Evolutionary conservation across 208 protist species (phyloP).

Genomic region (Trypanosoma scelopori): DNA sequence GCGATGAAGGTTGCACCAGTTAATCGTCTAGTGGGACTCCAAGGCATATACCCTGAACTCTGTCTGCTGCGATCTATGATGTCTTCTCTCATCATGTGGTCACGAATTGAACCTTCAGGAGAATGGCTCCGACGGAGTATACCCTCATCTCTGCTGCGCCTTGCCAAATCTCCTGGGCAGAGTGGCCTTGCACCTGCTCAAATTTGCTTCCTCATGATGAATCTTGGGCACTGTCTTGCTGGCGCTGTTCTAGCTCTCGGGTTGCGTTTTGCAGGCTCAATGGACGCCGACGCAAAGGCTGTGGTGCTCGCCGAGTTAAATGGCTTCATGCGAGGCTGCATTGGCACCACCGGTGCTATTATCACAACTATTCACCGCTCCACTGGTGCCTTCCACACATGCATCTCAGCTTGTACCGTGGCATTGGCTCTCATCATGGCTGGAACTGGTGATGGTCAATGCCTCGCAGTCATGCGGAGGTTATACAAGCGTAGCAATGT

Average conservation of each 20-base stretch:
- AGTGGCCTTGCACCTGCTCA: slow-evolving; percentile 51
- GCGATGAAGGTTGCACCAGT: slow-evolving; percentile 50
- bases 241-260: slow-evolving; percentile 71
- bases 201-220: slow-evolving; percentile 76
- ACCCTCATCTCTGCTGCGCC: slow-evolving; percentile 43
- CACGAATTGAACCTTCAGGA: slow-evolving; percentile 42
- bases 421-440: slow-evolving; percentile 89
- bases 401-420: slow-evolving; percentile 65
- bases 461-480: slow-evolving; percentile 68
- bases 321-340: slow-evolving; percentile 59
- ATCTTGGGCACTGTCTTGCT: slow-evolving; percentile 73
- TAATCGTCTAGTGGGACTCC: slow-evolving; percentile 51
- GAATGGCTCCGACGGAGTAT: slow-evolving; percentile 54
- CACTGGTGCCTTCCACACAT: slow-evolving; percentile 73
- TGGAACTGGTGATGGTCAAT: slow-evolving; percentile 88
- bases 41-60: slow-evolving; percentile 67
- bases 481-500: slow-evolving; percentile 63
- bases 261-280: slow-evolving; percentile 78
- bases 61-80: slow-evolving; percentile 78
- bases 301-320: slow-evolving; percentile 64
- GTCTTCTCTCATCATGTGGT: slow-evolving; percentile 68
- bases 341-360: slow-evolving; percentile 52
- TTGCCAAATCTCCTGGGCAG: slow-evolving; percentile 26
- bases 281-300: slow-evolving; percentile 52
- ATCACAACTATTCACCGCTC: slow-evolving; percentile 65